Conservation (phyloP, 1,139 yeast species). For the Scheffersomyces lignicola region DNA sequence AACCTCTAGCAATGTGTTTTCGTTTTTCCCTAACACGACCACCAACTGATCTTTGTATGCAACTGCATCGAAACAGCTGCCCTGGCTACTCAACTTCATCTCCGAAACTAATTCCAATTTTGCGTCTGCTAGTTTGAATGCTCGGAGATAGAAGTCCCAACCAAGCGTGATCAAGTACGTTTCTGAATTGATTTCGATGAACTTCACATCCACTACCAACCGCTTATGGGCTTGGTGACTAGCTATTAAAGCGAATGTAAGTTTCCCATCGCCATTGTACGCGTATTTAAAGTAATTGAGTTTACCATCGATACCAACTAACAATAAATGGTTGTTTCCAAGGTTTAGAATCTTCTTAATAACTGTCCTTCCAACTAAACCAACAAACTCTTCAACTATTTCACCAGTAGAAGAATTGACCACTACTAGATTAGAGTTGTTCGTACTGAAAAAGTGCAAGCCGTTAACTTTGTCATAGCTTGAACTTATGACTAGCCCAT, state of each 20-base stretch:
- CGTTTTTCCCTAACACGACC: slow-evolving; percentile 57
- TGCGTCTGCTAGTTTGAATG: slow-evolving; percentile 31
- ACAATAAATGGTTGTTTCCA: slow-evolving; percentile 16
- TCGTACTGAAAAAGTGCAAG: slow-evolving; percentile 25
- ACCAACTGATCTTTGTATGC: slow-evolving; percentile 28
- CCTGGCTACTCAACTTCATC: slow-evolving; percentile 43
- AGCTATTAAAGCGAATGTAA: slow-evolving; percentile 9
- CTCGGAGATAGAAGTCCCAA: slow-evolving; percentile 53
- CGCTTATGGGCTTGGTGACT: slow-evolving; percentile 29
- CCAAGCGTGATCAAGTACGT: slow-evolving; percentile 58
- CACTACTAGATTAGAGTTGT: slow-evolving; percentile 24
- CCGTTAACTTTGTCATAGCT: slow-evolving; percentile 12
- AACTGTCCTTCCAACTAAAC: slow-evolving; percentile 21
- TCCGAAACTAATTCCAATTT: slow-evolving; percentile 25
- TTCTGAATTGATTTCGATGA: slow-evolving; percentile 14
- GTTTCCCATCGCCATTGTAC: slow-evolving; percentile 7
- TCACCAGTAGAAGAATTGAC: slow-evolving; percentile 16
- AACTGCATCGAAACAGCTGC: slow-evolving; percentile 47
- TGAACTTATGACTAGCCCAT: slow-evolving; percentile 27
- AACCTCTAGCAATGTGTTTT: slow-evolving; percentile 58
- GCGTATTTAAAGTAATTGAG: slow-evolving; percentile 17
- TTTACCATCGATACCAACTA: slow-evolving; percentile 45
- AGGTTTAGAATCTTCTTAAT: slow-evolving; percentile 30
- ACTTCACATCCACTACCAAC: slow-evolving; percentile 33
- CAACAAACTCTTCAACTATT: slow-evolving; percentile 11